phyloP scores from a whole-genome alignment of 257 asterid genomes.

The Vinca minor region DNA sequence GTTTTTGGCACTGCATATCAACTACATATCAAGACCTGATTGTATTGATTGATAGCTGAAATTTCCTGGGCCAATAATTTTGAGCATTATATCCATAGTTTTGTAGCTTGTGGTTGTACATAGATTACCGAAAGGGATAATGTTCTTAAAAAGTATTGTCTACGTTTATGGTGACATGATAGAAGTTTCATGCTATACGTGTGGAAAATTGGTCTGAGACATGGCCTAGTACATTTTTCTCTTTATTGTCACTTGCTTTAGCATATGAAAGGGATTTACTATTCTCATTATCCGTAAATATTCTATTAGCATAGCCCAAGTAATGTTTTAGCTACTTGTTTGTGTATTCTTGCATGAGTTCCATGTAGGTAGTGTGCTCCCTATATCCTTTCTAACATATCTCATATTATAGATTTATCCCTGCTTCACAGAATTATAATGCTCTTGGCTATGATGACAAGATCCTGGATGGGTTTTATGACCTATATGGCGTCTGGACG shows the following conservation, averaged over 20 bases:
- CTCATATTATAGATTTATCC: conserved; percentile 76
- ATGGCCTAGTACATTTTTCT: neutral
- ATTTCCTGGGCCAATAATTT: neutral
- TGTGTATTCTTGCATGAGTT: conserved; percentile 1
- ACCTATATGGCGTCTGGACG: conserved; percentile 62
- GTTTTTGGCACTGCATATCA: neutral
- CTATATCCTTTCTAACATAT: conserved; percentile 44
- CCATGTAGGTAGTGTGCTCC: conserved; percentile 9
- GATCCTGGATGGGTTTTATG: conserved; percentile 92
- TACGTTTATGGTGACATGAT: too few relatives aligned
- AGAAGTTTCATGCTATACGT: neutral
- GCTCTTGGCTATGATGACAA: conserved; percentile 94
- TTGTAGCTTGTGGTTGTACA: neutral
- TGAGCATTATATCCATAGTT: neutral
- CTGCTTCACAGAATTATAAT: conserved; percentile 91
- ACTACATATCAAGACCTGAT: neutral
- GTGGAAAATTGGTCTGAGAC: neutral
- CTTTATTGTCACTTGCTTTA: neutral
- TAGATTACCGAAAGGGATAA: neutral
- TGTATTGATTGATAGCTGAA: neutral
- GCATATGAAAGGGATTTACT: neutral
- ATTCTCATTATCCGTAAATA: neutral
- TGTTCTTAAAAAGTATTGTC: neutral
- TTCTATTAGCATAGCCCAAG: neutral
- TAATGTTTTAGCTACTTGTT: conserved; percentile 4